A percentile compares a stretch with the other conserved stretches of the same genome.
Evolutionary conservation across 108 stramenopile species (phyloP).

Genomic region (Cyclotella sp.): DNA sequence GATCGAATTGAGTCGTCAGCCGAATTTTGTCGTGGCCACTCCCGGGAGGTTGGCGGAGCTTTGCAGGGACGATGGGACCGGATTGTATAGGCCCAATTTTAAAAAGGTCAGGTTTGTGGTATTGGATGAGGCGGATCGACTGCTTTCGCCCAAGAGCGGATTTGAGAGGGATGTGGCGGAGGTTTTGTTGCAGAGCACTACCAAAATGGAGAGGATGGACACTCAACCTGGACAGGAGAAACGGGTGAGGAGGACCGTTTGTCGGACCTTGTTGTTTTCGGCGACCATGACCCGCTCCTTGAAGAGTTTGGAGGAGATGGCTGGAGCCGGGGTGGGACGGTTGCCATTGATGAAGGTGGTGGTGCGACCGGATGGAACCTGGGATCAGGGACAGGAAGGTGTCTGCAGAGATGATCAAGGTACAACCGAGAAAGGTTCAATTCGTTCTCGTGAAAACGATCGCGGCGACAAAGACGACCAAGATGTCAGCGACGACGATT

Average conservation of each 20-base stretch:
- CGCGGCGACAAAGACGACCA: conserved; percentile 19
- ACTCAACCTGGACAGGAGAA: conserved; percentile 3
- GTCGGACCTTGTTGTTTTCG: conserved; percentile 95
- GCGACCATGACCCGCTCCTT: conserved; percentile 95
- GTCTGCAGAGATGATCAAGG: conserved; percentile 17
- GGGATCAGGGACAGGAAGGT: conserved; percentile 35
- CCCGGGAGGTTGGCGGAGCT: conserved; percentile 93
- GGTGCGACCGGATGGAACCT: conserved; percentile 54
- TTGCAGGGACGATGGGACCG: conserved; percentile 63
- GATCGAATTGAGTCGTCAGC: conserved; percentile 73
- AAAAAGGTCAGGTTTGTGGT: conserved; percentile 87
- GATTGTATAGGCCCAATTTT: conserved; percentile 62
- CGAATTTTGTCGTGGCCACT: conserved; percentile 96
- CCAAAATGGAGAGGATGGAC: conserved; percentile 6
- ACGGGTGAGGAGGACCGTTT: conserved; percentile 57
- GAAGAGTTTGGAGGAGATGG: conserved; percentile 80
- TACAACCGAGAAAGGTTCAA: conserved; percentile 14
- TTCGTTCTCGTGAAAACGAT: conserved; percentile 3
- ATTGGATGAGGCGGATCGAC: conserved; percentile 98
- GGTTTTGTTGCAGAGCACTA: conserved; percentile 72
- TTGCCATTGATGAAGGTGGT: conserved; percentile 78
- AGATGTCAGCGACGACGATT: conserved; percentile 31
- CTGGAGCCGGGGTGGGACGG: conserved; percentile 73
- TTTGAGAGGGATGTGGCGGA: conserved; percentile 93
- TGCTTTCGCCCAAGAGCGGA: conserved; percentile 80